Evolutionary conservation across 495 filamentous ascomycete species (phyloP).

Genomic region (Hypoxylon fuscum): DNA sequence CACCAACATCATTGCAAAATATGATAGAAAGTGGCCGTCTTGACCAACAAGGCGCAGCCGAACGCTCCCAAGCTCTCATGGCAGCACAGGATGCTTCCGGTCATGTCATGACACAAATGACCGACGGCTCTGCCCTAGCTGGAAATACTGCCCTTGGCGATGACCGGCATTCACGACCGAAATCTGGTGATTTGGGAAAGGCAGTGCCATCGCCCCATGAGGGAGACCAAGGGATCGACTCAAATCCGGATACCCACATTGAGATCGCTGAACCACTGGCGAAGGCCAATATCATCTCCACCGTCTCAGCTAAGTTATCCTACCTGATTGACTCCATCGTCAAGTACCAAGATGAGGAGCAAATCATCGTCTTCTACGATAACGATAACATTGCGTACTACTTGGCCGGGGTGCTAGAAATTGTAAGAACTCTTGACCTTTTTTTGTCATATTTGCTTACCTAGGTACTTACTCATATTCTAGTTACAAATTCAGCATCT

Average conservation of each 20-base stretch:
- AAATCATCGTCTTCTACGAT: constrained; percentile 95
- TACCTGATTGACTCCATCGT: constrained; percentile 81
- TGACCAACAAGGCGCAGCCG: constrained; percentile 44
- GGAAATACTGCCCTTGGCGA: constrained; percentile 50
- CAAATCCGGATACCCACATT: constrained; percentile 10
- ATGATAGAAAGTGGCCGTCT: constrained; percentile 52
- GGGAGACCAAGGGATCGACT: constrained; percentile 2
- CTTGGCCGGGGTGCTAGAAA: constrained; percentile 82
- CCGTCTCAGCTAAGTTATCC: constrained; percentile 85
- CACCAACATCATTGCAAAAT: constrained; percentile 45
- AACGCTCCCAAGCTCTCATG: constrained; percentile 41
- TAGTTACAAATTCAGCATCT: constrained; percentile 74
- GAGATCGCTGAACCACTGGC: constrained; percentile 61
- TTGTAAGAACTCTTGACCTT: constrained; percentile 47
- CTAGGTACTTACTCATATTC: constrained; percentile 23
- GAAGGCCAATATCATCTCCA: constrained; percentile 74
- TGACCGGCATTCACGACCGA: constrained; percentile 40
- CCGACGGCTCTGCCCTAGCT: constrained; percentile 40
- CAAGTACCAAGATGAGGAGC: constrained; percentile 72
- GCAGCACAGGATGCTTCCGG: constrained; percentile 26
- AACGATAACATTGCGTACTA: constrained; percentile 84
- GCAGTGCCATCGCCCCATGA: not conserved
- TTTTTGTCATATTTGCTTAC: constrained; percentile 24
- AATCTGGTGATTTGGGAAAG: constrained; percentile 36
- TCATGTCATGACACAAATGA: constrained; percentile 2